Evolutionary conservation across 2,329 filamentous ascomycete species (phyloP).

Genomic region (Chaetomium globosum): DNA sequence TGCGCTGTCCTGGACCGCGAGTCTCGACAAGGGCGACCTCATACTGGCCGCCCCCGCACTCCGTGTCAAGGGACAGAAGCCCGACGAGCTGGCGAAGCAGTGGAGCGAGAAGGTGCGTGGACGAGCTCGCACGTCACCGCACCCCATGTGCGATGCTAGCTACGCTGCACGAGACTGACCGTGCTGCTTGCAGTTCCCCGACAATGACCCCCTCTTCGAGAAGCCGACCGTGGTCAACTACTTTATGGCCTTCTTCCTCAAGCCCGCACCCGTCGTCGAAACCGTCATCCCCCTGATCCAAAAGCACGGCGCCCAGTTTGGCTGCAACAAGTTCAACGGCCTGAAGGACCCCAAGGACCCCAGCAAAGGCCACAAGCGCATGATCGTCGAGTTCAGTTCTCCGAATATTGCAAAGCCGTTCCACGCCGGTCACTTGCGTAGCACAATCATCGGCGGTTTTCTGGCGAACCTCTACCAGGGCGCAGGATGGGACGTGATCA

Average conservation of each 20-base stretch:
- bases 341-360: slow-evolving; percentile 64
- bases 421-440: slow-evolving; percentile 75
- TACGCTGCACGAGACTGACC: background rate
- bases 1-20: slow-evolving; percentile 75
- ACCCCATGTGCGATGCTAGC: background rate
- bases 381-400: slow-evolving; percentile 79
- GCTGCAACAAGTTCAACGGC: slow-evolving; percentile 63
- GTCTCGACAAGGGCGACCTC: slow-evolving; percentile 81
- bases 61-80: slow-evolving; percentile 71
- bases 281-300: slow-evolving; percentile 72
- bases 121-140: background rate
- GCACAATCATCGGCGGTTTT: slow-evolving; percentile 79
- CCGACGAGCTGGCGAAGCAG: slow-evolving; percentile 62
- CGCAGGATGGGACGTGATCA: slow-evolving; percentile 71
- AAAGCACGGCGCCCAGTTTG: slow-evolving; percentile 62
- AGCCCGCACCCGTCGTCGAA: slow-evolving; percentile 64
- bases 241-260: slow-evolving; percentile 81
- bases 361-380: slow-evolving; percentile 63
- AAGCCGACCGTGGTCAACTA: slow-evolving; percentile 68
- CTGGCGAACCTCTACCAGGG: slow-evolving; percentile 70
- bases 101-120: slow-evolving; percentile 60
- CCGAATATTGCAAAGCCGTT: slow-evolving; percentile 88
- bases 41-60: slow-evolving; percentile 78
- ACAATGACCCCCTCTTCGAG: slow-evolving; percentile 69
- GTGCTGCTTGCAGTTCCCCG: slow-evolving; percentile 60